Evolutionary conservation across 2,329 filamentous ascomycete genomes (phyloP), one percentile per base, ranked within the genome.

Genomic region (Pezicula rhizophila): DNA sequence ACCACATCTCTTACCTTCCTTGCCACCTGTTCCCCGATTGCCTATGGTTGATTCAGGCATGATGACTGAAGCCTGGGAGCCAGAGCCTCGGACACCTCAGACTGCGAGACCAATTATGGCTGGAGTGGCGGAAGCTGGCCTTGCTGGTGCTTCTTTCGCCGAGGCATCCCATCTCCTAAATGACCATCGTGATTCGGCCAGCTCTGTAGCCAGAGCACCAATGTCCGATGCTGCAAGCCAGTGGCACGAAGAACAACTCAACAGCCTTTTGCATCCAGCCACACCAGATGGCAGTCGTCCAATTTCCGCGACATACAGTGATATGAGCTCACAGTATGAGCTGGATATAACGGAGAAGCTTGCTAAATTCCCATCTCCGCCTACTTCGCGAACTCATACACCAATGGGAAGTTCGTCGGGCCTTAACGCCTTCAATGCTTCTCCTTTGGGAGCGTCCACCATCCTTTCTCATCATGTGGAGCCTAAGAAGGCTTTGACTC

Each of bases 41-140:
- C 56, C 55, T 17, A 84, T 83, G 79, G 72, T 82, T 8, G 79
- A 84, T 53, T 76, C 71, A 33, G 71, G 75, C 23, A 77, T 75
- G 58, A 82, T 84, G 76, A 84, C 80, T 0, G 80, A 84, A 6
- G 73, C 77, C 1, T 68, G 81, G 49, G 70, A 69, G 35, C 65
- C 74, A 18, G 55, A 56, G 18, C 52, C 59, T 25, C 33, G 51
- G 28, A 54, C 58, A 6, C 55, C 53, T 39, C 25, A 49, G 18
- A 57, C 53, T 35, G 47, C 57, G 42, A 38, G 59, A 45, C 57
- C 61, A 31, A 37, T 49, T 17, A 5, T 55, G 14, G 50, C 52
- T 40, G 52, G 43, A 15, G 18, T 49, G 1, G 47, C 39, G 15
- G 50, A 38, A 17, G 52, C 45, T 23, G 49, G 50, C 6, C 43